Percentiles rank a stretch among this genome's conserved stretches.
Evolutionary conservation across 1,284 basidiomycete genomes (phyloP).

Genomic region (Moesziomyces parantarcticus): DNA sequence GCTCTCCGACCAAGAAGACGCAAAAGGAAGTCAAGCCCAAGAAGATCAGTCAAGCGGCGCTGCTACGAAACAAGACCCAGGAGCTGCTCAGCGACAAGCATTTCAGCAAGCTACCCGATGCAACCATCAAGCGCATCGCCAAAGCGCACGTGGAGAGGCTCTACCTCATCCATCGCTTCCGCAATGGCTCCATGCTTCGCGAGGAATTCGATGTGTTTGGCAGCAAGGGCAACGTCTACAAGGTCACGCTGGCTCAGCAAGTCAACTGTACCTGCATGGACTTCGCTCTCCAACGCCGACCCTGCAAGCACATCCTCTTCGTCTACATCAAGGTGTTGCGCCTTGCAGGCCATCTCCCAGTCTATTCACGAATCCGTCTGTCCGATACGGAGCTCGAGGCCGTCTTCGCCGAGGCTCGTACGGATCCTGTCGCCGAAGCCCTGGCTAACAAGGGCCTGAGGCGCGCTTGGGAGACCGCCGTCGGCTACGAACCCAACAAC

Average conservation of each 20-base stretch:
- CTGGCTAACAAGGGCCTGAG: conserved; percentile 30
- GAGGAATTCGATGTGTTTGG: conserved; percentile 43
- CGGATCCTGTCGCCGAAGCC: conserved; percentile 26
- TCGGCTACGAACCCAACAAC: conserved; percentile 17
- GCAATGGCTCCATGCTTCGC: conserved; percentile 2
- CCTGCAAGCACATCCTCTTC: conserved; percentile 45
- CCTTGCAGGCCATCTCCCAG: conserved; percentile 23
- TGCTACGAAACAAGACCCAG: conserved; percentile 22
- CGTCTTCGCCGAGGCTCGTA: conserved; percentile 23
- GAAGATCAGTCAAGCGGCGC: conserved; percentile 20
- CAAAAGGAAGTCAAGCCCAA: conserved; percentile 15
- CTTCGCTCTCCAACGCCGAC: conserved; percentile 15
- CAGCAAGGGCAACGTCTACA: conserved; percentile 43
- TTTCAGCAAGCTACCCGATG: conserved; percentile 28
- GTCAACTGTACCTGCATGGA: conserved; percentile 38
- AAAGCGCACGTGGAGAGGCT: conserved; percentile 27
- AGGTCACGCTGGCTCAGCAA: conserved; percentile 17
- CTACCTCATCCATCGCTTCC: conserved; percentile 37
- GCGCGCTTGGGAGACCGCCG: conserved; percentile 34
- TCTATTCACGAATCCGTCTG: conserved; percentile 13
- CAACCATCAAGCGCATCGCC: conserved; percentile 30
- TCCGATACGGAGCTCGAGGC: conserved; percentile 12
- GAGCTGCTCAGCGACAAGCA: conserved; percentile 29
- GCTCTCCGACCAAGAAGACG: conserved; percentile 1
- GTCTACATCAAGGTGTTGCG: conserved; percentile 46